These are phyloP conservation scores for Leucaena leucocephala DNA, from an alignment of 306 rosid genomes.

Conservation along the genomic window DNA sequence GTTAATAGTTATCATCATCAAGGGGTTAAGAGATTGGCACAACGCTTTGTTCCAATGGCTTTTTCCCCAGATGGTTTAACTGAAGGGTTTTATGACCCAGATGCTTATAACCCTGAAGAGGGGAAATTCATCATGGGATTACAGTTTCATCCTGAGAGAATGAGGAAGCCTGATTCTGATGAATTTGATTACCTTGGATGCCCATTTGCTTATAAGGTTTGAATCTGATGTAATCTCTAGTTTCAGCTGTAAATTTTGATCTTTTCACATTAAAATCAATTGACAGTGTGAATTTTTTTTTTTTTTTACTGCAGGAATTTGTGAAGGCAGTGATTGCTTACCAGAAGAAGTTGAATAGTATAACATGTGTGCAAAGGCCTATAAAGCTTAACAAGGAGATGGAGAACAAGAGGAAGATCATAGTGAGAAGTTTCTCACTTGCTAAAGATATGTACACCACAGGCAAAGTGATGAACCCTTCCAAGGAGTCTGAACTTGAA, in stretches of 20 bases:
- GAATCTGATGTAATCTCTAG: neutral
- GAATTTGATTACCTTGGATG: slow-evolving; percentile 91
- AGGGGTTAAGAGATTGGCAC: slow-evolving; percentile 84
- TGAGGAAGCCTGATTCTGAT: slow-evolving; percentile 75
- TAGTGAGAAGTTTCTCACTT: slow-evolving; percentile 74
- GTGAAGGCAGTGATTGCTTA: slow-evolving; percentile 82
- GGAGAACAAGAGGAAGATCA: slow-evolving; percentile 67
- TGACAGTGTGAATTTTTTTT: neutral
- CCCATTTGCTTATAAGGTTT: slow-evolving; percentile 84
- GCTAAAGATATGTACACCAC: slow-evolving; percentile 67
- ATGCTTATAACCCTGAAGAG: slow-evolving; percentile 85
- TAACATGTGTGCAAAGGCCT: slow-evolving; percentile 47
- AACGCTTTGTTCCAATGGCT: slow-evolving; percentile 83
- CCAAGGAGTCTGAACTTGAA: slow-evolving; percentile 76
- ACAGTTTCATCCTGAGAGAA: slow-evolving; percentile 92
- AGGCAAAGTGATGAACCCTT: slow-evolving; percentile 42
- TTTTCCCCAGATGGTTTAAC: slow-evolving; percentile 76
- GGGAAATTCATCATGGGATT: slow-evolving; percentile 96
- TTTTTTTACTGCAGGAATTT: slow-evolving; percentile 63
- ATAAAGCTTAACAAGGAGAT: slow-evolving; percentile 59
- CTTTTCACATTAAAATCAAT: neutral
- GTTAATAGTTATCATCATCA: slow-evolving; percentile 96
- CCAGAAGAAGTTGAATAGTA: slow-evolving; percentile 64
- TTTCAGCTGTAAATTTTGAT: slow-evolving; percentile 7
- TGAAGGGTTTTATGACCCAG: slow-evolving; percentile 86